These are phyloP conservation scores for Codiaeum variegatum DNA, from an alignment of 441 rosid genomes.

Conservation along the genomic window DNA sequence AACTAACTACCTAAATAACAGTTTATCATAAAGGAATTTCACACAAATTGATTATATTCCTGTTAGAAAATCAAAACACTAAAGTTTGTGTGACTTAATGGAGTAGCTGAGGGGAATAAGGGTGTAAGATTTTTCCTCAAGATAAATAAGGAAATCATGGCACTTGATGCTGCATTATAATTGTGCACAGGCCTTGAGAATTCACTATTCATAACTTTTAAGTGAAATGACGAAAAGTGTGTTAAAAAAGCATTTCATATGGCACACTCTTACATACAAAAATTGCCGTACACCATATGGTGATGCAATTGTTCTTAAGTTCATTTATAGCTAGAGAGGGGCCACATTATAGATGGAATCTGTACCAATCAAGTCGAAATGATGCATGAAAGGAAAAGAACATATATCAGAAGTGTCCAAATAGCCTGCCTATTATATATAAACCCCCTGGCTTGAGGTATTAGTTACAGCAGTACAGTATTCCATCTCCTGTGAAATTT, in stretches of 20 bases:
- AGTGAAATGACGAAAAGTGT: neutral
- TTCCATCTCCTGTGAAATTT: conserved; percentile 10
- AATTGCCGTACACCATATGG: conserved; percentile 12
- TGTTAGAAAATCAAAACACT: neutral
- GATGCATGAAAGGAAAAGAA: conserved; percentile 18
- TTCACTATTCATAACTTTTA: neutral
- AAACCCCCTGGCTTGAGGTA: conserved; percentile 25
- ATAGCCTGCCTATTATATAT: conserved; percentile 35
- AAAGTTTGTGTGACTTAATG: neutral
- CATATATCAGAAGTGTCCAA: conserved; percentile 7
- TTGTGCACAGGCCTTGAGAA: neutral
- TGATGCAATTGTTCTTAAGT: conserved; percentile 29
- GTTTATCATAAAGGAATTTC: neutral
- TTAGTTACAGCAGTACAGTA: conserved; percentile 9
- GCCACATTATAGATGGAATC: conserved; percentile 39
- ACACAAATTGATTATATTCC: too few relatives aligned
- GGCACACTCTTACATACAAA: neutral
- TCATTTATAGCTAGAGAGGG: conserved; percentile 33
- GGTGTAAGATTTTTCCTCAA: neutral
- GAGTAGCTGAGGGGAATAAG: neutral
- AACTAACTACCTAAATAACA: neutral
- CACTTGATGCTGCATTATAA: neutral
- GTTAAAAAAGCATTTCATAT: conserved; percentile 6
- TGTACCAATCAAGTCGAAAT: conserved; percentile 36
- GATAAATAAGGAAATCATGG: neutral